Base-by-base conservation (phyloP, 179 eudicot species). In the Amaranthus tricolor region DNA sequence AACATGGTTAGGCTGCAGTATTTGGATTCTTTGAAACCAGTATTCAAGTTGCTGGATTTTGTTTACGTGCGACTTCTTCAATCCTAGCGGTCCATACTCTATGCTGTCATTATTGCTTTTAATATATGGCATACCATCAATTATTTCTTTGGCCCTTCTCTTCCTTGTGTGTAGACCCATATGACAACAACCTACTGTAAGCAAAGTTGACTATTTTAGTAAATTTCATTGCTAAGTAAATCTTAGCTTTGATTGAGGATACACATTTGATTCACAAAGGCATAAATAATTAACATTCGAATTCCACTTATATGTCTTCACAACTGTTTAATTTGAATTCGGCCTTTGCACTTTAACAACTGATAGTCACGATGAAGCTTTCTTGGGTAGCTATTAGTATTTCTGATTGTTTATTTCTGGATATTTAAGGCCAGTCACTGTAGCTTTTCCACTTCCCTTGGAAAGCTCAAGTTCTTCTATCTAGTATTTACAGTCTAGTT, bases 401-500 rank as follows among this genome's bases (percentile, higher is more conserved):
- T 24, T 61, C 45, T 24, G 15, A n/a, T 15, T 59, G 74, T 40
- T 11, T 14, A 40, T 48, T 77, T 50, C 14, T 49, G 68, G 55
- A n/a, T 13, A 21, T 11, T 40, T 6, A 52, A 19, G 31, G 9
- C 44, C 43, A 59, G 47, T 60, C 17, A 66, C 73, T 21, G 20
- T 50, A 67, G 24, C 14, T 20, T 43, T 13, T 11, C 17, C 51
- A 14, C 9, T 13, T 44, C 21, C 47, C 50, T 4, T 43, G 45
- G 8, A 68, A 66, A 47, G 17, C 59, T 77, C 16, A 13, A 31
- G 4, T 51, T 14, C 43, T 31, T 14, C 43, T 31, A 54, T 12
- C 19, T 62, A 19, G 49, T 63, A 9, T 67, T 47, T 31, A 47
- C 4, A 43, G 74, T 65, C 70, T 68, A 55, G 48, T 48, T 88